Evolutionary conservation across 2,329 filamentous ascomycete species (phyloP).

Genomic region (Diaporthe amygdali): DNA sequence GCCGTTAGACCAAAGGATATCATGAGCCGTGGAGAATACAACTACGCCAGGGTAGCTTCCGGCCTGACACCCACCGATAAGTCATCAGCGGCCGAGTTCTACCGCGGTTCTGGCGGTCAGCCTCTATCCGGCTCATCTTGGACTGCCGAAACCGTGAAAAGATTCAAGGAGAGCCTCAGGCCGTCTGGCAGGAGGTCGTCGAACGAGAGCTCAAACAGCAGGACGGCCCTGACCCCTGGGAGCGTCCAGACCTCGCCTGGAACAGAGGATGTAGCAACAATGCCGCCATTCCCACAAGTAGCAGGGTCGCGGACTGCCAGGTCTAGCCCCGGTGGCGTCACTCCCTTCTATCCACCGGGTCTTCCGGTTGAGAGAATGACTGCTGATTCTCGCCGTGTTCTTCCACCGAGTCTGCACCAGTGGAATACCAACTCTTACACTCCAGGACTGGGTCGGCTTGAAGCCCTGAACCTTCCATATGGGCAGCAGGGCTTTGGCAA

Average conservation of each 20-base stretch:
- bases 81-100: slow-evolving; percentile 32
- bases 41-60: slow-evolving; percentile 15
- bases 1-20: slow-evolving; percentile 33
- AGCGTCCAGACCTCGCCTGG: slow-evolving; percentile 21
- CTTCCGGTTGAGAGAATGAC: slow-evolving; percentile 23
- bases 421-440: slow-evolving; percentile 34
- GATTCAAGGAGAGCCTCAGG: slow-evolving; percentile 32
- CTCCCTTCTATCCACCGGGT: slow-evolving; percentile 35
- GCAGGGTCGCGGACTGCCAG: slow-evolving; percentile 36
- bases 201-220: slow-evolving; percentile 15
- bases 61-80: slow-evolving; percentile 14
- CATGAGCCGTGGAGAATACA: not conserved
- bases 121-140: slow-evolving; percentile 38
- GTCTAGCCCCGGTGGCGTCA: slow-evolving; percentile 35
- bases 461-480: slow-evolving; percentile 9
- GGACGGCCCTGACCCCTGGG: slow-evolving; percentile 1
- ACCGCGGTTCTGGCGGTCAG: slow-evolving; percentile 31
- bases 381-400: slow-evolving; percentile 4
- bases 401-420: slow-evolving; percentile 28
- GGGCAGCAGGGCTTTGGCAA: slow-evolving; percentile 29
- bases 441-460: slow-evolving; percentile 24
- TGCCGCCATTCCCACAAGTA: slow-evolving; percentile 8
- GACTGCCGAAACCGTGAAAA: slow-evolving; percentile 38
- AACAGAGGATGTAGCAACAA: not conserved
- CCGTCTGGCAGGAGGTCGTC: slow-evolving; percentile 15